Evolutionary conservation across 1,139 yeast genomes (phyloP), one percentile per base, ranked within the genome.

Genomic region (Kodamaea arcana): DNA sequence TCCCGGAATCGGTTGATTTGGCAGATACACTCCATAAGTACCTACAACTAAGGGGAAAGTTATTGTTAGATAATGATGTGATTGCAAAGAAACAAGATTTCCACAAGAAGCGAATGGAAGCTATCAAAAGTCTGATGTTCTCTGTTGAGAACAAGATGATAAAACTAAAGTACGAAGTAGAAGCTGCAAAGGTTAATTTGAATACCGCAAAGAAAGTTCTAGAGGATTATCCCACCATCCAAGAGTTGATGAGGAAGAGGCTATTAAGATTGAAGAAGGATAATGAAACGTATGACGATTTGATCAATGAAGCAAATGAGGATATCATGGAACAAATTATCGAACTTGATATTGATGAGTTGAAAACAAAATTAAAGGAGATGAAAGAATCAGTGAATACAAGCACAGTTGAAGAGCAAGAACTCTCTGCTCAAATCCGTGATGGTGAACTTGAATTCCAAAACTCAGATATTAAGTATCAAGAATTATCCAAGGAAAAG

Each of bases 1-100:
- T 82, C 56, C 96, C 97, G 0, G 97, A 87, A 45, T 75, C 94
- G 10, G 71, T 90, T 4, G 80, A 72, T 35, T 67, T 88, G 39
- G 84, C 95, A 1, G 70, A 67, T 38, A 69, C 73, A 10, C 64
- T 79, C 29, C 73, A 66, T 43, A 69, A 64, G 40, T 84, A 78
- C 54, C 62, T 80, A 29, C 63, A 65, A 21, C 58, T 67, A 35
- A 62, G 85, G 39, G 64, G 58, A 15, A 50, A 58, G 6, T 58
- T 61, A 24, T 43, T 67, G 23, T 56, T 57, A 17, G 59, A 56
- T 21, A 58, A 69, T 27, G 62, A 58, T 22, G 48, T 43, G 14
- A 43, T 56, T 15, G 41, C 44, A 8, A 44, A 42, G 13, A 35
- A 39, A 18, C 32, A 37, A 21, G 46, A 43, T 14, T 32, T 32